Base-by-base conservation (phyloP, 441 rosid species). In the Adansonia gregorii region DNA sequence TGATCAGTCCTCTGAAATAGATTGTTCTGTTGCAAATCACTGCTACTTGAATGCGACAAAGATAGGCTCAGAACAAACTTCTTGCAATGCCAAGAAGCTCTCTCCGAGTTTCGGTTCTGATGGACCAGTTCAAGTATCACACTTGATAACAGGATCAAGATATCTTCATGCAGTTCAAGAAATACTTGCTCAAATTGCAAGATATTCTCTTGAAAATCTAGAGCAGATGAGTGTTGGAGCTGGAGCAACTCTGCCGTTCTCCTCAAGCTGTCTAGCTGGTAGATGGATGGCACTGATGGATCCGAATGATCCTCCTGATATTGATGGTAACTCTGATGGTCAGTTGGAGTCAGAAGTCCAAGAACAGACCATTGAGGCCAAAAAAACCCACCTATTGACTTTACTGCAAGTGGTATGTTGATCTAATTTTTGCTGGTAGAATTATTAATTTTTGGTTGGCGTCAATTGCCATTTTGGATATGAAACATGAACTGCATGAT, bases 91-190 rank as follows among this genome's bases (percentile, higher is more conserved):
- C 58, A 89, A 83, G 84, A 89, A 92, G 82, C 82, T 90, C 64
- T 87, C 93, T 52, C 78, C 81, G 67, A 83, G 89, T 76, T 85
- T 81, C 54, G 68, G 84, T 73, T 79, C 91, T 10, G 67, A 66
- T 20, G 67, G 79, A 59, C 75, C 82, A 31, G 75, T 82, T 69
- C 88, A 86, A 45, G 85, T 80, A 77, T 82, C 87, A 17, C 83
- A 79, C 56, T 75, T 86, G n/a, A 82, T 89, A 71, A 78, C 84
- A 9, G 91, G 93, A 70, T 93, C 99, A 0, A 86, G 77, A 81
- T 94, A 89, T 78, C 93, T 92, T 67, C 86, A 77, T 11, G 91
- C 88, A 20, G 84, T 94, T 78, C 99, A 94, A 86, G 97, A 91
- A 76, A 88, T 95, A 79, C 94, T 95, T 35, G 84, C 94, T 82